Conservation (phyloP, 306 rosid species). For the Prunus mira region DNA sequence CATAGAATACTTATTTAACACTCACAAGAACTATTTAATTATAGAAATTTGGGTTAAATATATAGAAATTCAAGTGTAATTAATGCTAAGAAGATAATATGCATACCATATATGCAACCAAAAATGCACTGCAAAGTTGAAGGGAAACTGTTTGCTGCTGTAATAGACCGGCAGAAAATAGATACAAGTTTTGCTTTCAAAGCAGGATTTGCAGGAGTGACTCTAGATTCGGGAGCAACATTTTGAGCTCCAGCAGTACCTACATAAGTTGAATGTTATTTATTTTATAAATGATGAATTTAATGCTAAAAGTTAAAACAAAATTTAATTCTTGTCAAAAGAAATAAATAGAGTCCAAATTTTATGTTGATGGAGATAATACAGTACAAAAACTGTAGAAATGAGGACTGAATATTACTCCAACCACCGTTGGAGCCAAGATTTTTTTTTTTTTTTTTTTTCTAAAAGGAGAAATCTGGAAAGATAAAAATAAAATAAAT, state of each 20-base stretch:
- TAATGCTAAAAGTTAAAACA: neutral
- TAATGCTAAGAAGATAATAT: slow-evolving; percentile 13
- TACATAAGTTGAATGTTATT: slow-evolving; percentile 27
- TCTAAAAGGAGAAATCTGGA: too few relatives aligned
- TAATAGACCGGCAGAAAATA: slow-evolving; percentile 83
- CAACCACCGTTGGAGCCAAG: too few relatives aligned
- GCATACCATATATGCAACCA: slow-evolving; percentile 85
- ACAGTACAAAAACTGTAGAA: neutral
- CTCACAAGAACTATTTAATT: neutral
- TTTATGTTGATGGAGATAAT: too few relatives aligned
- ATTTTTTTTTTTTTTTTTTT: too few relatives aligned
- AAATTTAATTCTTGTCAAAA: neutral
- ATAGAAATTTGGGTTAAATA: neutral
- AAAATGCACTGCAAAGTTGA: slow-evolving; percentile 94
- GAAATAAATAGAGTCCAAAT: neutral
- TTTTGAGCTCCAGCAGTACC: slow-evolving; percentile 66
- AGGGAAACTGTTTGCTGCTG: slow-evolving; percentile 94
- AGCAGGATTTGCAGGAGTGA: slow-evolving; percentile 70
- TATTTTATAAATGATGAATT: slow-evolving; percentile 14
- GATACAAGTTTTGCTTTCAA: slow-evolving; percentile 85
- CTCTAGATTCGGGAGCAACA: slow-evolving; percentile 63
- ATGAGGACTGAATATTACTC: too few relatives aligned
- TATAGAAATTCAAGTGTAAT: neutral
- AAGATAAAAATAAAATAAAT: neutral
- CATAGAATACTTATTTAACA: neutral